Base-by-base conservation (phyloP, 257 asterid genomes). In the Cruciata laevipes region DNA sequence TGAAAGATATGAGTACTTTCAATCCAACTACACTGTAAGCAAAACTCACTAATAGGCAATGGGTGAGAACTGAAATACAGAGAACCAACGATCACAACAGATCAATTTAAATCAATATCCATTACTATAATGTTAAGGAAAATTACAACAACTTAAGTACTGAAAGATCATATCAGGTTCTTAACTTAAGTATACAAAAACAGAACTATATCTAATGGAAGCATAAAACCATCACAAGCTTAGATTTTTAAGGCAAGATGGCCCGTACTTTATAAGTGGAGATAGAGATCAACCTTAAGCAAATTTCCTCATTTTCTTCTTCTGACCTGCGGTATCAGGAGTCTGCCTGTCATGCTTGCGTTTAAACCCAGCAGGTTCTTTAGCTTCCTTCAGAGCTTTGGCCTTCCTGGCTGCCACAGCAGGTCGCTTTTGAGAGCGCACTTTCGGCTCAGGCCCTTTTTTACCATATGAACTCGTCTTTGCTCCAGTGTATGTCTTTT, bases 321-420 rank as follows among this genome's bases (percentile, higher is more conserved):
- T 84, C 55, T 74, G 85, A 51, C 79, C 79, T 66, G 63, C 81
- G 62, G 69, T 83, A 21, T 70, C 83, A 13, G 96, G 95, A 21
- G 89, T 85, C 70, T 81, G 86, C 69, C 77, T 77, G 31, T 84
- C 83, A 10, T 77, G 49, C 82, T 90, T 90, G 70, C 96, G 76
- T 69, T 94, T 94, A 0, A 75, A 70, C 67, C 97, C 99, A 33
- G 58, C 96, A 38, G 61, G 71, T 67, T 72, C 72, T 74, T 81
- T 80, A 32, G 74, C 83, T 44, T 63, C 83, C 51, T 63, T 74
- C 24, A 68, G 78, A 12, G 80, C 82, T 56, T 78, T 77, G 37
- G 80, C 87, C 82, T 90, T 86, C 73, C 99, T 80, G 58, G 95
- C 97, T 72, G 95, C 95, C 69, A 93, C 96, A 0, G 97, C 68